phyloP scores from a whole-genome alignment of 2,329 filamentous ascomycete genomes.

The Fusarium lateritium region DNA sequence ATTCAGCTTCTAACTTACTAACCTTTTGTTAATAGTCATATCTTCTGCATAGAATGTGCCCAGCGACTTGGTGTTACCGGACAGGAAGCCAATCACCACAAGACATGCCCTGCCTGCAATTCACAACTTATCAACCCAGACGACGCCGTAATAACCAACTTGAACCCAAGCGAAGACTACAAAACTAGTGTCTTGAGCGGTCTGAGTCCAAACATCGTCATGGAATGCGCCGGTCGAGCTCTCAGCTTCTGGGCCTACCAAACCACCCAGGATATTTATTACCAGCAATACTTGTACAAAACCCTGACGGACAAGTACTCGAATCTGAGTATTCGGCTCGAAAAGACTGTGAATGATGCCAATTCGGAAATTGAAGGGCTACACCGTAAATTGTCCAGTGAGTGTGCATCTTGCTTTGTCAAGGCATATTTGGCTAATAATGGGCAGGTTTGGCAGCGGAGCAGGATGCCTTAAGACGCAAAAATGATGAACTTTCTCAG shows the following conservation, averaged over 20 bases:
- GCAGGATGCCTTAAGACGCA: constrained; percentile 74
- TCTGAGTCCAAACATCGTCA: constrained; percentile 82
- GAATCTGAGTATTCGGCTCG: constrained; percentile 74
- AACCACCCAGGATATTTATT: constrained; percentile 83
- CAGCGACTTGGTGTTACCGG: constrained; percentile 73
- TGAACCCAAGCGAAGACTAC: constrained; percentile 89
- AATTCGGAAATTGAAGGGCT: constrained; percentile 79
- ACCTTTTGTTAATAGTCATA: constrained; percentile 71
- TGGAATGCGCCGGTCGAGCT: constrained; percentile 87
- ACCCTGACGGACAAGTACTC: constrained; percentile 80
- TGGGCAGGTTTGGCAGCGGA: constrained; percentile 69
- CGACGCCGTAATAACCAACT: constrained; percentile 78
- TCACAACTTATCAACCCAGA: constrained; percentile 78
- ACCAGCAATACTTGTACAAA: constrained; percentile 82
- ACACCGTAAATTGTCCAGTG: constrained; percentile 75
- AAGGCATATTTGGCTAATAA: constrained; percentile 18
- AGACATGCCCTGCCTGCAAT: constrained; percentile 82
- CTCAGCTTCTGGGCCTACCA: constrained; percentile 92
- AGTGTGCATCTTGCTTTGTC: constrained; percentile 37
- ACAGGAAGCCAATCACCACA: constrained; percentile 53
- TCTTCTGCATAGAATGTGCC: constrained; percentile 86
- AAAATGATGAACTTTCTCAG: constrained; percentile 79
- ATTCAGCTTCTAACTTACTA: background rate
- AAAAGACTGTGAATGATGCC: constrained; percentile 81
- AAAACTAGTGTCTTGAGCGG: constrained; percentile 90